Base-by-base conservation (phyloP, 2,329 filamentous ascomycete genomes). In the Monosporascus sp. region DNA sequence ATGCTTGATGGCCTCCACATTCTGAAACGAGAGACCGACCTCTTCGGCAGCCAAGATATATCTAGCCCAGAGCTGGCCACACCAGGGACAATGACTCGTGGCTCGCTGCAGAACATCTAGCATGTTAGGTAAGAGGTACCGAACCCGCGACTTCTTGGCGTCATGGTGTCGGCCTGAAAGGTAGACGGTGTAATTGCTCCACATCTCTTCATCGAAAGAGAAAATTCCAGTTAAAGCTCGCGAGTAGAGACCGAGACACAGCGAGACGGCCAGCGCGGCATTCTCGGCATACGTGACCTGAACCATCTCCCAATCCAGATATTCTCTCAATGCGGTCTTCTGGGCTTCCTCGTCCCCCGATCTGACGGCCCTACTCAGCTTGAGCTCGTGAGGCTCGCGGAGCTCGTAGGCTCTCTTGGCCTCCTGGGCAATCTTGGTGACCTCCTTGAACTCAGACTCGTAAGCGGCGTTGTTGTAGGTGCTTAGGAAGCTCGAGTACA, bases 61-160 rank as follows among this genome's bases (percentile, higher is more conserved):
- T 60, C 93, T 86, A 7, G 90, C 89, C 94, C 94, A 99, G 7
- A 99, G 78, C 28, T 83, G 80, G 17, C 94, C 94, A 7, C 91
- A 95, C 88, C 91, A 96, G 2, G 94, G 92, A 62, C 93, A 96
- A 70, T 97, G 94, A 44, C 86, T 82, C 9, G 92, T 94, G 14
- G 91, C 91, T 59, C 91, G 83, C 62, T 91, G 86, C 2, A 95
- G 77, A 7, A 93, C 80, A 47, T 89, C 81, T 9, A 96, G 78
- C 38, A 88, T 70, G 51, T 75, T 74, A 20, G 70, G 79, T 52
- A 67, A 70, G 52, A 65, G 70, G 60, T 52, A 69, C 44, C 58
- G 72, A 58, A 60, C 66, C 60, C 69, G 73, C 51, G 59, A 71
- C 69, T 54, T 57, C 60, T 65, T 72, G 61, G 61, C 68, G 61